Percentiles rank a stretch among this genome's conserved stretches.
These are phyloP conservation scores for Pinus tabuliformis DNA, from an alignment of 75 land plant genomes.

Conservation along the genomic window DNA sequence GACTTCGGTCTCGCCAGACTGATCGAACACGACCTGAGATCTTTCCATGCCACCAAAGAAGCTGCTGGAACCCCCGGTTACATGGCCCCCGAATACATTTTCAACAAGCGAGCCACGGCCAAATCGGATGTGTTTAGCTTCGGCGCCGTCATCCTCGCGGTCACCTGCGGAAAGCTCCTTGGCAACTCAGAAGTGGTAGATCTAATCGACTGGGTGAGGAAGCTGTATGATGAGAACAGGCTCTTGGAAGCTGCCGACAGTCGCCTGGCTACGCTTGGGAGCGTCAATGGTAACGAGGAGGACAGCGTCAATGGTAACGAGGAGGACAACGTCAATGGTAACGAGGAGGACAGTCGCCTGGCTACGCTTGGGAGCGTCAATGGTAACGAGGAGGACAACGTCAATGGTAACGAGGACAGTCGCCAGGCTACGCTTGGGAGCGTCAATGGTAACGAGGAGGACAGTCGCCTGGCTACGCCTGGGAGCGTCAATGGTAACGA, in stretches of 20 bases:
- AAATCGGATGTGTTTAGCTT: slow-evolving; percentile 62
- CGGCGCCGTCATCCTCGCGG: slow-evolving; percentile 55
- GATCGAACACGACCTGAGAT: slow-evolving; percentile 3
- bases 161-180: slow-evolving; percentile 51
- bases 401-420: no score
- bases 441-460: no score
- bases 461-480: slow-evolving; percentile 20
- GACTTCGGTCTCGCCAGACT: slow-evolving; percentile 58
- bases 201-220: slow-evolving; percentile 67
- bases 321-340: slow-evolving; percentile 25
- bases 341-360: slow-evolving; percentile 34
- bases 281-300: neutral
- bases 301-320: slow-evolving; percentile 36
- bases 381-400: slow-evolving; percentile 26
- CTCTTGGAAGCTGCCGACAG: slow-evolving; percentile 46
- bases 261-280: slow-evolving; percentile 15
- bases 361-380: no score
- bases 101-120: slow-evolving; percentile 20
- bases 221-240: slow-evolving; percentile 17
- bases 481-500: slow-evolving; percentile 2
- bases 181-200: slow-evolving; percentile 24
- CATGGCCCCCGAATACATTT: slow-evolving; percentile 46
- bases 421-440: slow-evolving; percentile 14
- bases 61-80: slow-evolving; percentile 33
- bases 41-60: slow-evolving; percentile 13